Percentiles rank a stretch among this genome's conserved stretches.
Evolutionary conservation across 2,329 filamentous ascomycete genomes (phyloP).

Genomic region (Albophoma yamanashiensis): DNA sequence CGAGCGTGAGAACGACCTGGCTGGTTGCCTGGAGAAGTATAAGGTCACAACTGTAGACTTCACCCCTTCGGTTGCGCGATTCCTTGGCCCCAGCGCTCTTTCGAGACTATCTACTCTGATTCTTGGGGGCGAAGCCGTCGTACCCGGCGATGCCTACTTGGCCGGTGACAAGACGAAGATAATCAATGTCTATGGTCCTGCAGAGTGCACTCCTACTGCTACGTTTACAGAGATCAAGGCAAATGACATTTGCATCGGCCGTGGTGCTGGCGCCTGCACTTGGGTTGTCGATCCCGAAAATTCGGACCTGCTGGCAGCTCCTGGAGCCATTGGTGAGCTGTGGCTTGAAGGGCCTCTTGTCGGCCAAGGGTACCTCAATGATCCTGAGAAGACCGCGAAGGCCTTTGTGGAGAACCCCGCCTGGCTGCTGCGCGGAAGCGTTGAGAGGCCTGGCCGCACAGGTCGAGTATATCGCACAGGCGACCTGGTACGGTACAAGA

Average conservation of each 20-base stretch:
- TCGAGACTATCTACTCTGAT: slow-evolving; percentile 7
- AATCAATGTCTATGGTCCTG: slow-evolving; percentile 12
- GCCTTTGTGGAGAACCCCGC: slow-evolving; percentile 10
- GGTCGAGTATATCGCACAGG: slow-evolving; percentile 32
- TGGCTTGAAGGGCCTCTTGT: slow-evolving; percentile 10
- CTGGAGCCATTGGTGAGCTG: slow-evolving; percentile 10
- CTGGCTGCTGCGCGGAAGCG: slow-evolving; percentile 2
- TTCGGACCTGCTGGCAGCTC: slow-evolving; percentile 5
- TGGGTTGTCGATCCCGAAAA: slow-evolving; percentile 9
- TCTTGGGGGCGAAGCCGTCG: slow-evolving; percentile 7
- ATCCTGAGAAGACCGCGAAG: slow-evolving; percentile 8
- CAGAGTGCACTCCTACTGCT: slow-evolving; percentile 7
- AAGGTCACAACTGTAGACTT: slow-evolving; percentile 6
- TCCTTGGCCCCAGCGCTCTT: slow-evolving; percentile 3
- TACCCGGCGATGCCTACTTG: slow-evolving; percentile 2
- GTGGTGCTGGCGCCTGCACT: slow-evolving; percentile 1
- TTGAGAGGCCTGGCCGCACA: neutral
- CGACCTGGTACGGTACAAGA: slow-evolving; percentile 30
- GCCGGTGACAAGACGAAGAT: slow-evolving; percentile 6
- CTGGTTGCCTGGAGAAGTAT: slow-evolving; percentile 3
- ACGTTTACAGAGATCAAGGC: neutral
- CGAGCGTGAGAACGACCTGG: slow-evolving; percentile 4
- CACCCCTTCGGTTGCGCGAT: slow-evolving; percentile 9
- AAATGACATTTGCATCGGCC: slow-evolving; percentile 2
- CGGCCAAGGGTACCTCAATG: slow-evolving; percentile 9